Evolutionary conservation across 2,329 filamentous ascomycete genomes (phyloP).

Genomic region (Stagonosporopsis rhizophila): DNA sequence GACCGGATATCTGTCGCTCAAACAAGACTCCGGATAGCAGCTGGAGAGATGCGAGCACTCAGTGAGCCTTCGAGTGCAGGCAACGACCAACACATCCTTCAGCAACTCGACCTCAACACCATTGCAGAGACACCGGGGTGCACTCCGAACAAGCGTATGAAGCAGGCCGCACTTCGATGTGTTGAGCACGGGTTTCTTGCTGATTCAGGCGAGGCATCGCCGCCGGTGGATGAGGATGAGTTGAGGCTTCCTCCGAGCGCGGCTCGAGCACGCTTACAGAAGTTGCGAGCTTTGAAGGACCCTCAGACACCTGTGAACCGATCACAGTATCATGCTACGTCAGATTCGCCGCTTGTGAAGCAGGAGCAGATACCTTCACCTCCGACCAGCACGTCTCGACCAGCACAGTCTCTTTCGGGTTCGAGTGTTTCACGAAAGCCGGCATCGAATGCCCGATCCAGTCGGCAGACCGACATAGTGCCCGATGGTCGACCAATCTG

Average conservation of each 20-base stretch:
- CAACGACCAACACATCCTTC: constrained; percentile 22
- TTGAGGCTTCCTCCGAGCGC: constrained; percentile 27
- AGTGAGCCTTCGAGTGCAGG: constrained; percentile 27
- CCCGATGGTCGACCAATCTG: constrained; percentile 33
- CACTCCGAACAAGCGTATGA: constrained; percentile 30
- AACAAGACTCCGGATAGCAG: neutral
- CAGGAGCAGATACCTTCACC: constrained; percentile 25
- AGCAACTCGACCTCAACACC: constrained; percentile 38
- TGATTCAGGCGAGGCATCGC: constrained; percentile 39
- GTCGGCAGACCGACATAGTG: constrained; percentile 14
- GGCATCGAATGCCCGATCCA: constrained; percentile 7
- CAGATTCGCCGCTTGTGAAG: constrained; percentile 22
- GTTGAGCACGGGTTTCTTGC: constrained; percentile 28
- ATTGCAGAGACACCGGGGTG: constrained; percentile 21
- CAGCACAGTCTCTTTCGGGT: constrained; percentile 11
- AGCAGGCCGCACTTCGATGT: constrained; percentile 15
- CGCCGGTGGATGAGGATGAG: constrained; percentile 24
- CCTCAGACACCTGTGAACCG: constrained; percentile 24
- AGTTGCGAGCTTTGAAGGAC: constrained; percentile 22
- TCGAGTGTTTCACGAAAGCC: constrained; percentile 2
- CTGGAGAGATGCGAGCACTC: constrained; percentile 27
- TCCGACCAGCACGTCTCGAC: constrained; percentile 13
- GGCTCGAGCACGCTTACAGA: constrained; percentile 35
- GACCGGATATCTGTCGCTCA: neutral
- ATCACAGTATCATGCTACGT: constrained; percentile 15